Conservation (phyloP, 805 yeast genomes). For the Dipodascus geniculatus region DNA sequence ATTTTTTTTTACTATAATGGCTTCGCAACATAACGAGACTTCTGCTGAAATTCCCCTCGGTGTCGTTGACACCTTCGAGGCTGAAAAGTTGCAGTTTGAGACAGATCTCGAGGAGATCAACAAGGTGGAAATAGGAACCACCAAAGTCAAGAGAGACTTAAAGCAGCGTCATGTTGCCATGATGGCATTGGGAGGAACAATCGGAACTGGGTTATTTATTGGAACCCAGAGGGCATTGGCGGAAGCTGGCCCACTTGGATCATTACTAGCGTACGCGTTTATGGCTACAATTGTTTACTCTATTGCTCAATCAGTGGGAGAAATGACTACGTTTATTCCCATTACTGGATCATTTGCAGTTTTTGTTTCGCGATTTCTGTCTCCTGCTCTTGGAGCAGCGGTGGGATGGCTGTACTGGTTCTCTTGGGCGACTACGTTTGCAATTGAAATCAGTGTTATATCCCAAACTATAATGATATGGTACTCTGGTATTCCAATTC, state of each 20-base stretch:
- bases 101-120: background rate
- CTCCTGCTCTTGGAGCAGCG: slow-evolving; percentile 41
- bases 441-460: slow-evolving; percentile 37
- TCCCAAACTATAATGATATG: slow-evolving; percentile 37
- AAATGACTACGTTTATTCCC: slow-evolving; percentile 45
- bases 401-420: slow-evolving; percentile 40
- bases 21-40: background rate
- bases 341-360: slow-evolving; percentile 42
- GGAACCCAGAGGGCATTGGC: slow-evolving; percentile 40
- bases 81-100: background rate
- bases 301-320: slow-evolving; percentile 44
- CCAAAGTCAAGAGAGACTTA: slow-evolving; percentile 17
- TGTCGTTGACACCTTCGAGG: background rate
- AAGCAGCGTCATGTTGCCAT: slow-evolving; percentile 43
- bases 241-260: slow-evolving; percentile 41
- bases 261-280: slow-evolving; percentile 37
- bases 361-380: slow-evolving; percentile 38
- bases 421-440: slow-evolving; percentile 38
- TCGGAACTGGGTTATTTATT: slow-evolving; percentile 54
- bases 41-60: background rate
- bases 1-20: background rate
- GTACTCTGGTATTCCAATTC: slow-evolving; percentile 27
- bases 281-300: slow-evolving; percentile 41
- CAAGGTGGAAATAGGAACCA: slow-evolving; percentile 7
- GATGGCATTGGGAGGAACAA: slow-evolving; percentile 69